Conservation (phyloP, 331 rosid genomes). For the Prunus yedoensis region DNA sequence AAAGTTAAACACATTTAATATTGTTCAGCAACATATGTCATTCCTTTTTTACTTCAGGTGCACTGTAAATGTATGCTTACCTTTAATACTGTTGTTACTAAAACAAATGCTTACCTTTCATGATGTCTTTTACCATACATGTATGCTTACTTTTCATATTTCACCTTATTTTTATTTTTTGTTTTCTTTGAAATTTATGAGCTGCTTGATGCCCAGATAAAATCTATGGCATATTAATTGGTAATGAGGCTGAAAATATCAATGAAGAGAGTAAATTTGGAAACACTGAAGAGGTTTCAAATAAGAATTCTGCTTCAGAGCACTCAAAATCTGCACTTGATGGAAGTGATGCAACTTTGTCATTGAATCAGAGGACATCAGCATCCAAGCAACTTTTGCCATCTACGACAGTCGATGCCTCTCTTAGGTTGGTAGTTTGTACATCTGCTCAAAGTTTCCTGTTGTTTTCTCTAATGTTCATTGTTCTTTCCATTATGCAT, state of each 20-base stretch:
- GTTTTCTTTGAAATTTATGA: constrained; percentile 24
- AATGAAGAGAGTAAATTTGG: constrained; percentile 30
- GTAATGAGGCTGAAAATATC: constrained; percentile 37
- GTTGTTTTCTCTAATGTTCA: neutral
- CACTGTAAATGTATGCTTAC: neutral
- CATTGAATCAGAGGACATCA: constrained; percentile 30
- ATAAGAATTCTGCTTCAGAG: constrained; percentile 15
- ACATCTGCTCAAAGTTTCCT: neutral
- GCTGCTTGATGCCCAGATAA: constrained; percentile 46
- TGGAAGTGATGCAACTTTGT: constrained; percentile 26
- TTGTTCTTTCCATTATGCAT: neutral
- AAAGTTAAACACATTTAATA: neutral
- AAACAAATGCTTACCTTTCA: neutral
- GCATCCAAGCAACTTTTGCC: constrained; percentile 37
- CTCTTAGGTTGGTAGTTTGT: constrained; percentile 49
- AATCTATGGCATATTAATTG: constrained; percentile 31
- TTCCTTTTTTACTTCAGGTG: neutral
- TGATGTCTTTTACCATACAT: neutral
- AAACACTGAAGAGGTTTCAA: constrained; percentile 34
- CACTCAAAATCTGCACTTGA: constrained; percentile 21
- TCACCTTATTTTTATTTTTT: constrained; percentile 3
- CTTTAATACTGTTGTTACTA: neutral
- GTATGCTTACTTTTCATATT: neutral
- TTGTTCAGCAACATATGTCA: neutral
- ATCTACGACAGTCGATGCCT: constrained; percentile 26